Evolutionary conservation across 2,329 filamentous ascomycete species (phyloP).

Genomic region (Hawksworthiomyces lignivorus): DNA sequence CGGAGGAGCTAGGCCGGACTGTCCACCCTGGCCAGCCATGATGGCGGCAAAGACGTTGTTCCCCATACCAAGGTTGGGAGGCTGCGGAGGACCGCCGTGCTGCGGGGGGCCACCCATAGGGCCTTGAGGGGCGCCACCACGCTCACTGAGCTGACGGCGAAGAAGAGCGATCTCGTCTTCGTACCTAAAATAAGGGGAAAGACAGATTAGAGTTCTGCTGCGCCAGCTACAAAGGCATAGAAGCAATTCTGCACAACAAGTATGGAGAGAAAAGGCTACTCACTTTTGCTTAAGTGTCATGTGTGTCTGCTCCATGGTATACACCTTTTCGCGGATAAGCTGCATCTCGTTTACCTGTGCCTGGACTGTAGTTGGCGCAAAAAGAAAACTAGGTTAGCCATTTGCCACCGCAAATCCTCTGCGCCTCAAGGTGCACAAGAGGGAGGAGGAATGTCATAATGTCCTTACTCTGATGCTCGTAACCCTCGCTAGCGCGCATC

Average conservation of each 20-base stretch:
- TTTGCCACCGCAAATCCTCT: background rate
- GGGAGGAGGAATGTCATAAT: background rate
- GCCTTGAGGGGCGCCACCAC: constrained; percentile 54
- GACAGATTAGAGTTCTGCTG: background rate
- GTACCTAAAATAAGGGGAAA: constrained; percentile 52
- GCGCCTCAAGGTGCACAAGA: background rate
- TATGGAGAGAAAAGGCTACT: constrained; percentile 28
- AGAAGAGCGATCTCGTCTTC: constrained; percentile 84
- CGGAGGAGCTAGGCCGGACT: constrained; percentile 77
- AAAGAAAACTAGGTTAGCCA: constrained; percentile 13
- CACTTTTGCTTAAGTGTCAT: constrained; percentile 87
- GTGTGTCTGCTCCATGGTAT: constrained; percentile 84
- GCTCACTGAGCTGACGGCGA: constrained; percentile 76
- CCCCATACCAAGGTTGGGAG: constrained; percentile 81
- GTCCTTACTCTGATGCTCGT: constrained; percentile 83
- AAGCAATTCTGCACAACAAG: no score
- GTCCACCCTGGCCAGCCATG: constrained; percentile 80
- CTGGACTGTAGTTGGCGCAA: constrained; percentile 53
- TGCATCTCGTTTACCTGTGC: constrained; percentile 93
- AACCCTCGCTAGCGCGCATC: constrained; percentile 71
- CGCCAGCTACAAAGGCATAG: no score
- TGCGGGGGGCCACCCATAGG: constrained; percentile 61
- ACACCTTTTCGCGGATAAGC: constrained; percentile 87
- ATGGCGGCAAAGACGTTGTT: constrained; percentile 92
- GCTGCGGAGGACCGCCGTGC: constrained; percentile 73